A percentile compares a stretch with the other conserved stretches of the same genome.
Evolutionary conservation across 139 green algal species (phyloP).

Genomic region (Zygnema circumcarinatum): DNA sequence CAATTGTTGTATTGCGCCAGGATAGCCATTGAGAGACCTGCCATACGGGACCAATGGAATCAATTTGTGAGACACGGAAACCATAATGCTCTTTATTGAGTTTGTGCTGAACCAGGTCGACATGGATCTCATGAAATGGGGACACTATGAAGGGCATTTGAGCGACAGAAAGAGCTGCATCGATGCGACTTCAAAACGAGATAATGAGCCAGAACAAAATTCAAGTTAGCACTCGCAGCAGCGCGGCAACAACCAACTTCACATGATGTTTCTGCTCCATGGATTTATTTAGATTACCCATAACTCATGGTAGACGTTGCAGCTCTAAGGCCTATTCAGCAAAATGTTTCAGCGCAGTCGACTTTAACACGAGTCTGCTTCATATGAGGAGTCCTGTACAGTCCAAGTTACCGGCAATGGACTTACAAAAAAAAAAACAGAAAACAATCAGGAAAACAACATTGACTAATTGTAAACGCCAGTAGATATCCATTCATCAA

Average conservation of each 20-base stretch:
- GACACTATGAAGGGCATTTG: neutral
- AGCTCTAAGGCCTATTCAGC: too few relatives aligned
- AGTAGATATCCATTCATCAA: neutral
- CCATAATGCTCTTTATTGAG: neutral
- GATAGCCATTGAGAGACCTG: constrained; percentile 41
- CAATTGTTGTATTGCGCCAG: neutral
- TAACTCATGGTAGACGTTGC: too few relatives aligned
- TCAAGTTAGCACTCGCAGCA: neutral
- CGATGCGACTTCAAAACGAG: too few relatives aligned
- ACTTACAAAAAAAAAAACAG: neutral
- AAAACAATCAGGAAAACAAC: neutral
- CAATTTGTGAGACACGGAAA: neutral
- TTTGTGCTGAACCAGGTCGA: neutral
- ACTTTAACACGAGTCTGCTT: neutral
- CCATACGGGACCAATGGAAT: neutral
- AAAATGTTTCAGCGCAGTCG: neutral
- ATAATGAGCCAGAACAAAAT: neutral
- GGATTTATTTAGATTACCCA: too few relatives aligned
- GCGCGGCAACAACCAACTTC: too few relatives aligned
- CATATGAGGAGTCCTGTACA: neutral
- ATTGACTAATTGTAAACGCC: neutral
- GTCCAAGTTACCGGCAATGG: neutral
- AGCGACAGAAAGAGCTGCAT: neutral
- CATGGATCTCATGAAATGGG: neutral
- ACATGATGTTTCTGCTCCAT: too few relatives aligned